Evolutionary conservation across 2,329 filamentous ascomycete species (phyloP).

Genomic region (Alternaria rosae): DNA sequence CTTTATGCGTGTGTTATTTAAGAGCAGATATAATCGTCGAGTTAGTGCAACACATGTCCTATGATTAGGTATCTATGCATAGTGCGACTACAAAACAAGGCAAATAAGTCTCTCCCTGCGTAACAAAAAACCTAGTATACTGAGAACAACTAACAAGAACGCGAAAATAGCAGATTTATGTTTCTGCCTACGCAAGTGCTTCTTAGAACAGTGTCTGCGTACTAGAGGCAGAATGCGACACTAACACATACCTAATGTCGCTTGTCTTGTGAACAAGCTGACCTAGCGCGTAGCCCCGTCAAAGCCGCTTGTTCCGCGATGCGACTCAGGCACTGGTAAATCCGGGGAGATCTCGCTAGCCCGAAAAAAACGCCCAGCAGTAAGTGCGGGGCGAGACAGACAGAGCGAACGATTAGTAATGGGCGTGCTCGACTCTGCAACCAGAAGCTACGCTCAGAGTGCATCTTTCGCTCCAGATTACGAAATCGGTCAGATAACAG

Average conservation of each 20-base stretch:
- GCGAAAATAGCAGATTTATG: too few relatives aligned
- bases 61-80: background rate
- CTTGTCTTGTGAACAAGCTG: too few relatives aligned
- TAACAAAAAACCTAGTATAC: too few relatives aligned
- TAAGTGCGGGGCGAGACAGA: background rate
- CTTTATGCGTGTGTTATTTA: conserved; percentile 3
- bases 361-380: background rate
- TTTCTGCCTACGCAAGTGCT: too few relatives aligned
- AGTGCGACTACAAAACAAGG: too few relatives aligned
- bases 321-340: too few relatives aligned
- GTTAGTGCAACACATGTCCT: conserved; percentile 1
- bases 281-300: background rate
- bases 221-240: too few relatives aligned
- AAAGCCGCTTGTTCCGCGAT: background rate
- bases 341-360: background rate
- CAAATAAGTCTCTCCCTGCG: too few relatives aligned
- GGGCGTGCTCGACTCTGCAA: background rate
- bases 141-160: too few relatives aligned
- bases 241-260: too few relatives aligned
- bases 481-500: background rate
- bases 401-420: background rate
- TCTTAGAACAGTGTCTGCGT: too few relatives aligned
- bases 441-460: background rate
- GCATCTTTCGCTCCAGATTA: background rate
- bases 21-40: background rate